Evolutionary conservation across 345 rosid genomes (phyloP), one percentile per base, ranked within the genome.

Genomic region (Bruguiera parviflora): DNA sequence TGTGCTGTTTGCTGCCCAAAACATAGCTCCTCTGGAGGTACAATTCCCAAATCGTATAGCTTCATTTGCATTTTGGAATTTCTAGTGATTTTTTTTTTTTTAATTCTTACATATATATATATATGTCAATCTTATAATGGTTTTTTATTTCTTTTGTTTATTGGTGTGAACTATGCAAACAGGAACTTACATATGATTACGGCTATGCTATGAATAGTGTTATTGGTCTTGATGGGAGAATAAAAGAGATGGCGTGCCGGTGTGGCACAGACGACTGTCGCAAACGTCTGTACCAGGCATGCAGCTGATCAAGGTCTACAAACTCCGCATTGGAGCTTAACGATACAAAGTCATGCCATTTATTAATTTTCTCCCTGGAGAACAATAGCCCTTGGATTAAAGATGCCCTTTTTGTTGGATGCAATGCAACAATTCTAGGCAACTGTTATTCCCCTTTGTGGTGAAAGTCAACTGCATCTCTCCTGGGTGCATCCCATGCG

Each of bases 151-250:
- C 13, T 9, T 32, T 0, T 7, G 24, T 64, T 63, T 47, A 20
- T 27, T 1, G 9, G 9, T 8, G 9, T 8, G 37, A 5, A 6
- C 37, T 33, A 8, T 33, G 37, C 9, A 6, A 53, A 49, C 71
- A 76, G 79, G 79, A 71, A n/a, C 75, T 76, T 33, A 31, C 75
- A 6, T 76, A 76, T 65, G 75, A 76, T 63, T 76, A 71, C 27
- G 79, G 67, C 19, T 75, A 75, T 33, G 68, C 25, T 6, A 71
- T 70, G 28, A 71, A 71, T 61, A 76, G 75, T 25, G 79, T 76
- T 4, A 35, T 20, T 60, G 68, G 74, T 53, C 64, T 64, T 39
- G 75, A 76, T 31, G 79, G 79, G 35, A 53, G 71, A 11, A 15
- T 76, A 53, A 76, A 71, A 22, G 24, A 70, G 56, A 21, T 29